Percentiles rank a stretch among this genome's conserved stretches.
Conservation (phyloP, 176 grass and related monocot genomes). For the Eremochloa ophiuroides region DNA sequence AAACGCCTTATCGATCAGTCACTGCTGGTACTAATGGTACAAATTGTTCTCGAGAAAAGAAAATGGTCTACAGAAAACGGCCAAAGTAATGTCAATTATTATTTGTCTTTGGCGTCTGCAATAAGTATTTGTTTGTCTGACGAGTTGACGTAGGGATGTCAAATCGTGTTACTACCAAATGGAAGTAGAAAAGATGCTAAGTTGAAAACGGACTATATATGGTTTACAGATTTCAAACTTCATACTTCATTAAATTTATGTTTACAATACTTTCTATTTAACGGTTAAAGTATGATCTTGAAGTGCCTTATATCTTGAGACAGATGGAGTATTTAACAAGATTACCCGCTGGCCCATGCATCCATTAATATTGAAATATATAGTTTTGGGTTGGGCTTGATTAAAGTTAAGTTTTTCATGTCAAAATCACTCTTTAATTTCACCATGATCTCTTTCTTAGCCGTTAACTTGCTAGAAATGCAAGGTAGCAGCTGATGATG, state of each 20-base stretch:
- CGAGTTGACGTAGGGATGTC: constrained; percentile 24
- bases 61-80: constrained; percentile 25
- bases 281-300: too few relatives aligned
- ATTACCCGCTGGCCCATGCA: too few relatives aligned
- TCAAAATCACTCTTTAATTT: too few relatives aligned
- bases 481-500: background rate
- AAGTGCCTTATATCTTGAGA: too few relatives aligned
- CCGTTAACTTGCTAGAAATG: background rate
- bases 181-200: constrained; percentile 8
- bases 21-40: constrained; percentile 9
- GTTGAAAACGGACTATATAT: constrained; percentile 30
- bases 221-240: too few relatives aligned
- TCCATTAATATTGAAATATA: too few relatives aligned
- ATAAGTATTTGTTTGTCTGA: constrained; percentile 19
- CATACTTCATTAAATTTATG: too few relatives aligned
- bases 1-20: constrained; percentile 11
- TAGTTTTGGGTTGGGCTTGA: too few relatives aligned
- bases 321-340: too few relatives aligned
- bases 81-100: constrained; percentile 39
- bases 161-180: constrained; percentile 22
- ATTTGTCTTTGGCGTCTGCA: constrained; percentile 16
- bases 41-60: constrained; percentile 36
- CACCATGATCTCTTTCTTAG: background rate
- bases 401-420: too few relatives aligned
- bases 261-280: too few relatives aligned